These are phyloP conservation scores for Heterobasidion annosum DNA, from an alignment of 1,284 basidiomycete genomes.

Conservation along the genomic window DNA sequence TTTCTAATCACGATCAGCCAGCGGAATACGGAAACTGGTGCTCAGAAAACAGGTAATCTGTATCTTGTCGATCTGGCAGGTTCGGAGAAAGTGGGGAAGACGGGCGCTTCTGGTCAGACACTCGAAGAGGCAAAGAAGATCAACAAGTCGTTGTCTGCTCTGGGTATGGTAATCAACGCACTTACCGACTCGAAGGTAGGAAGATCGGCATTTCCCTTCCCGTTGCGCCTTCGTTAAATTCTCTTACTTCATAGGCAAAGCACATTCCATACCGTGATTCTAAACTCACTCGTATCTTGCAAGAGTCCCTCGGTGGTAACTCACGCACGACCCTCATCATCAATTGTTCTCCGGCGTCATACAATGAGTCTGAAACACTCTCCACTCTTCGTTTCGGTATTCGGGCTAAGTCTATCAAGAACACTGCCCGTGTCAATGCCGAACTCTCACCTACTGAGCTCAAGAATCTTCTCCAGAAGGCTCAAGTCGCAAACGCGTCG, in stretches of 20 bases:
- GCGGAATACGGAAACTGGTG: slow-evolving; percentile 92
- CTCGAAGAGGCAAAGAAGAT: slow-evolving; percentile 99
- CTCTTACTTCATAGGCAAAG: slow-evolving; percentile 55
- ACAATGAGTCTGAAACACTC: slow-evolving; percentile 97
- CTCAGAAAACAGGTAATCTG: slow-evolving; percentile 93
- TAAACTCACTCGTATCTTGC: slow-evolving; percentile 97
- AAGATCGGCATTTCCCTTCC: neutral
- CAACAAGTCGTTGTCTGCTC: slow-evolving; percentile 95
- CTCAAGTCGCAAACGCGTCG: slow-evolving; percentile 77
- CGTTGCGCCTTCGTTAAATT: neutral
- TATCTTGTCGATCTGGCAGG: slow-evolving; percentile 98
- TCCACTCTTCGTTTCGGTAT: slow-evolving; percentile 98
- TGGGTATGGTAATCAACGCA: slow-evolving; percentile 99
- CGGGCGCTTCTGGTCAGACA: slow-evolving; percentile 97
- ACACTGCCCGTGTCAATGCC: slow-evolving; percentile 96
- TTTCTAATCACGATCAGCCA: slow-evolving; percentile 98
- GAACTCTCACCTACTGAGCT: slow-evolving; percentile 96
- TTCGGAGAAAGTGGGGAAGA: slow-evolving; percentile 99
- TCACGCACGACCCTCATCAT: slow-evolving; percentile 98
- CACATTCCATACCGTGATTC: slow-evolving; percentile 99
- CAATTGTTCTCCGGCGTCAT: slow-evolving; percentile 96
- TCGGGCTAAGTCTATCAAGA: slow-evolving; percentile 99
- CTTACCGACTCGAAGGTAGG: slow-evolving; percentile 91
- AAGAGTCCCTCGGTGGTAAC: slow-evolving; percentile 99
- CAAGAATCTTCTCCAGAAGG: slow-evolving; percentile 87